Percentiles rank a stretch among this genome's conserved stretches.
Conservation (phyloP, 345 rosid genomes). For the Kernera saxatilis region DNA sequence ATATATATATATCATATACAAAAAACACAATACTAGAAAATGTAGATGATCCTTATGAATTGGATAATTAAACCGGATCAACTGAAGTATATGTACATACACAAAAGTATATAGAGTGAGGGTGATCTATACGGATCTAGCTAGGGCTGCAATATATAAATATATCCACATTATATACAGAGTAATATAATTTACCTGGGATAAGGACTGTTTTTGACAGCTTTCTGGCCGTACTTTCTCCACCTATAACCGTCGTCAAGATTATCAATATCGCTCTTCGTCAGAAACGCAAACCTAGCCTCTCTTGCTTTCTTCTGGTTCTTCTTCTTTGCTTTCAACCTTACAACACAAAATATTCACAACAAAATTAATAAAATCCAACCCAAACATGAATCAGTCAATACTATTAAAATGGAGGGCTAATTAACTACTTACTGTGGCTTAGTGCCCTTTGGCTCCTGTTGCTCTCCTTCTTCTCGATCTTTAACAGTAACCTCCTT, state of each 20-base stretch:
- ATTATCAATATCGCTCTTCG: slow-evolving; percentile 90
- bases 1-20: not conserved
- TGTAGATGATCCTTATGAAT: slow-evolving; percentile 7
- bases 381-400: not conserved
- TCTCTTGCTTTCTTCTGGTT: slow-evolving; percentile 73
- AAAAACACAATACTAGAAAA: not conserved
- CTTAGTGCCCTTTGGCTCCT: slow-evolving; percentile 50
- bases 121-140: not conserved
- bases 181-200: slow-evolving; percentile 57
- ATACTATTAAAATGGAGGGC: not conserved
- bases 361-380: not conserved
- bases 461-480: slow-evolving; percentile 49
- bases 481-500: slow-evolving; percentile 38
- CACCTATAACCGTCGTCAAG: slow-evolving; percentile 96
- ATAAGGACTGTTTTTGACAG: slow-evolving; percentile 93
- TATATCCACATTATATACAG: not conserved
- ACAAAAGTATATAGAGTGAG: not conserved
- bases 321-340: slow-evolving; percentile 91
- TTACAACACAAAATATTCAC: slow-evolving; percentile 13
- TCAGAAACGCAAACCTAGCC: slow-evolving; percentile 91
- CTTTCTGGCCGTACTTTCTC: slow-evolving; percentile 99
- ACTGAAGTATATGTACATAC: not conserved
- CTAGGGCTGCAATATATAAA: slow-evolving; percentile 9
- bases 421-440: slow-evolving; percentile 54
- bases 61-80: not conserved